Conservation (phyloP, 768 basidiomycete species). For the Suillus brevipes region DNA sequence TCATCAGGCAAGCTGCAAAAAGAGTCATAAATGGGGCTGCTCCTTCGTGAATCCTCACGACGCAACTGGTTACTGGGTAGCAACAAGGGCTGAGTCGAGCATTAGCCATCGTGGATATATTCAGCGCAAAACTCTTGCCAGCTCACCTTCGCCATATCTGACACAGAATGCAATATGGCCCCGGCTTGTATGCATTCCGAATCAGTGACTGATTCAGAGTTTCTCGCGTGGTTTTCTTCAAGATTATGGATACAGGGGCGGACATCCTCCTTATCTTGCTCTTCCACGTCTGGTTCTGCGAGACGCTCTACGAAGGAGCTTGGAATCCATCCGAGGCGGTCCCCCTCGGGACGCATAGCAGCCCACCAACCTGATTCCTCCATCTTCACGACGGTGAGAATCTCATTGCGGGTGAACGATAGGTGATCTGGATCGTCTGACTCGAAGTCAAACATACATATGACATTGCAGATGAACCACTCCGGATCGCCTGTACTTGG, state of each 20-base stretch:
- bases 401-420: conserved; percentile 63
- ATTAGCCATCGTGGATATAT: not conserved
- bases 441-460: conserved; percentile 69
- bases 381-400: conserved; percentile 65
- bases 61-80: not conserved
- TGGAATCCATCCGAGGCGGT: conserved; percentile 74
- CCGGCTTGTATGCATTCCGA: not conserved
- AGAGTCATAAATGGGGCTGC: conserved; percentile 7
- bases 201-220: conserved; percentile 13
- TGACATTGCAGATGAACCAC: conserved; percentile 37
- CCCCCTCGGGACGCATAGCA: conserved; percentile 56
- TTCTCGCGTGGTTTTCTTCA: conserved; percentile 46
- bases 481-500: conserved; percentile 34
- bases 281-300: conserved; percentile 10
- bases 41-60: not conserved
- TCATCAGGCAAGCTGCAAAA: conserved; percentile 12
- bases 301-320: conserved; percentile 65
- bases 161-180: not conserved
- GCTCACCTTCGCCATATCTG: not conserved
- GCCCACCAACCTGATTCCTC: conserved; percentile 84
- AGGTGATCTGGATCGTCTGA: conserved; percentile 63
- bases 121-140: not conserved
- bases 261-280: conserved; percentile 4
- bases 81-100: not conserved
- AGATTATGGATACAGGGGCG: conserved; percentile 39